Percentiles rank a stretch among this genome's conserved stretches.
phyloP scores from a whole-genome alignment of 768 basidiomycete genomes.

The Lentinula lateritia region DNA sequence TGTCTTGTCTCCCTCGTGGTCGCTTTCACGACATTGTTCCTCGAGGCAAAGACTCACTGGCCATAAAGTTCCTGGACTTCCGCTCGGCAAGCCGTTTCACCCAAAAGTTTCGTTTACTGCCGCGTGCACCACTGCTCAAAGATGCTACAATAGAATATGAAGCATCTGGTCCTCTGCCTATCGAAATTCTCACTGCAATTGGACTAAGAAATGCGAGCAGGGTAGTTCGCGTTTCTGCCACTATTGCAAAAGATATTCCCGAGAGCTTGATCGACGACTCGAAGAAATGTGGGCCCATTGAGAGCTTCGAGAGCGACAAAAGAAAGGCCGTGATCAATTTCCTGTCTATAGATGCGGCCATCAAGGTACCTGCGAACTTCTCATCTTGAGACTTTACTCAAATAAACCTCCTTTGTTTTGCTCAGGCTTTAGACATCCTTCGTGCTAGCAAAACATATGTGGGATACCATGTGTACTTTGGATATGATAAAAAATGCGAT shows the following conservation, averaged over 20 bases:
- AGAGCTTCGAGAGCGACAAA: not conserved
- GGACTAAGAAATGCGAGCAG: not conserved
- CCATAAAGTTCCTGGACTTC: constrained; percentile 1
- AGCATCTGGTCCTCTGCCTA: not conserved
- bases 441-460: not conserved
- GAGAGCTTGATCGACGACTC: not conserved
- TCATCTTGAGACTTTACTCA: not conserved
- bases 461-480: not conserved
- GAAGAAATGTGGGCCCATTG: not conserved
- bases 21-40: not conserved
- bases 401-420: not conserved
- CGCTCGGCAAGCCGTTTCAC: not conserved
- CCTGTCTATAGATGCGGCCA: not conserved
- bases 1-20: not conserved
- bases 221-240: not conserved
- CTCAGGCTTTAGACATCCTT: not conserved
- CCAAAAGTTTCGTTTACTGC: not conserved
- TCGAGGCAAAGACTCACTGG: not conserved
- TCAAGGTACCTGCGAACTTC: not conserved
- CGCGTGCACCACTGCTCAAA: not conserved
- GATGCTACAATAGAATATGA: not conserved
- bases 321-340: not conserved
- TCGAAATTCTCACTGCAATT: not conserved
- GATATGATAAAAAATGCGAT: not conserved
- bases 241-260: not conserved